A percentile compares a stretch with the other conserved stretches of the same genome.
These are phyloP conservation scores for Euphrasia confusa DNA, from an alignment of 257 asterid genomes.

Conservation along the genomic window DNA sequence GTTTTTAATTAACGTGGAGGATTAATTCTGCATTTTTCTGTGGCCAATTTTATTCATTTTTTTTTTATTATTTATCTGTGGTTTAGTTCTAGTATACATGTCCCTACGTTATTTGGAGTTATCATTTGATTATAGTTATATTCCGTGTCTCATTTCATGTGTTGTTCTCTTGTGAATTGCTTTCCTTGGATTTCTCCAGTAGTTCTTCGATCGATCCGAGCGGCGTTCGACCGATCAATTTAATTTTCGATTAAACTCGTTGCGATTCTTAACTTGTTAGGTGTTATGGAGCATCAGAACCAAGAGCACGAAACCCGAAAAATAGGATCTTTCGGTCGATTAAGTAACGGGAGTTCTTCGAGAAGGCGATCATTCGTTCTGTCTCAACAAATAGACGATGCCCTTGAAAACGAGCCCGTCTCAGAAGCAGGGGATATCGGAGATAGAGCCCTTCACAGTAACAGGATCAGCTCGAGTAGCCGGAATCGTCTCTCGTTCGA, in stretches of 20 bases:
- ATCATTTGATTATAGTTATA: no score
- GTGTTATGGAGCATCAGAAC: slow-evolving; percentile 40
- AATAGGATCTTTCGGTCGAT: slow-evolving; percentile 39
- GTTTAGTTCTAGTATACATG: no score
- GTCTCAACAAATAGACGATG: slow-evolving; percentile 34
- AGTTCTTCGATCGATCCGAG: background rate
- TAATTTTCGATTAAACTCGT: background rate
- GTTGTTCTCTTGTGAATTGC: no score
- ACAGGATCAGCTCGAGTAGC: slow-evolving; percentile 45
- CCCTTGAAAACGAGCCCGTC: slow-evolving; percentile 44
- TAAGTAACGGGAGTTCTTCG: slow-evolving; percentile 43
- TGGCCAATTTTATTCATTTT: no score
- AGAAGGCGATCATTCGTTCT: slow-evolving; percentile 39
- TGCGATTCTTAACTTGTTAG: background rate
- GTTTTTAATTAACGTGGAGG: no score
- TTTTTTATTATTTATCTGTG: no score
- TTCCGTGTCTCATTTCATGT: no score
- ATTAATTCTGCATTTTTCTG: no score
- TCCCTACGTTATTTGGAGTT: no score
- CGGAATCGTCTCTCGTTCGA: slow-evolving; percentile 43
- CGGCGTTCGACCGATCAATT: background rate
- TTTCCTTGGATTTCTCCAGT: background rate
- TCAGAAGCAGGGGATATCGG: slow-evolving; percentile 98
- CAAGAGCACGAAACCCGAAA: slow-evolving; percentile 32
- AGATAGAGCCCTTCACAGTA: slow-evolving; percentile 62